A percentile compares a stretch with the other conserved stretches of the same genome.
Conservation (phyloP, 2,329 filamentous ascomycete genomes). For the Capronia coronata region DNA sequence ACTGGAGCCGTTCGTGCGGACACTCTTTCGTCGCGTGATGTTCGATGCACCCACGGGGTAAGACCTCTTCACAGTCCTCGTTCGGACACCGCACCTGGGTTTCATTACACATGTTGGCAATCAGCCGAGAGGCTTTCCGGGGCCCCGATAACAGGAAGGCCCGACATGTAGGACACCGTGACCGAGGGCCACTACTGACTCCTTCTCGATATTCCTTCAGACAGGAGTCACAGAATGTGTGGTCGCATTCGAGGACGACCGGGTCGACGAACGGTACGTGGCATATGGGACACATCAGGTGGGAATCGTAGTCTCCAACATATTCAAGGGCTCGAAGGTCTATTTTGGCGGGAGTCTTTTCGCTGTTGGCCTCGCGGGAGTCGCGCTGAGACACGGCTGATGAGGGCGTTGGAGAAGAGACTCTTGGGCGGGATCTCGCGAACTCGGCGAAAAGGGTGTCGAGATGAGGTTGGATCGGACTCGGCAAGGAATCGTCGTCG, state of each 20-base stretch:
- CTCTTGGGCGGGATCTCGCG: slow-evolving; percentile 22
- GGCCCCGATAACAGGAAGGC: slow-evolving; percentile 37
- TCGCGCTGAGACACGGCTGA: slow-evolving; percentile 14
- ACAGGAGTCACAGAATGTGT: slow-evolving; percentile 58
- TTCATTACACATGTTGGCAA: slow-evolving; percentile 57
- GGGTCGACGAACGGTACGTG: slow-evolving; percentile 57
- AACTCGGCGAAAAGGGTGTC: slow-evolving; percentile 27
- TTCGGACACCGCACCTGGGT: slow-evolving; percentile 55
- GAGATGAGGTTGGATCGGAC: slow-evolving; percentile 23
- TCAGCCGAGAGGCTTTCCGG: slow-evolving; percentile 47
- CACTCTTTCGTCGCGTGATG: slow-evolving; percentile 58
- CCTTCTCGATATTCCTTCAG: slow-evolving; percentile 39
- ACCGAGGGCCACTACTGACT: slow-evolving; percentile 11
- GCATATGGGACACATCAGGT: slow-evolving; percentile 60
- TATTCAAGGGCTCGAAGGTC: slow-evolving; percentile 56
- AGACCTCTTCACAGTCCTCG: slow-evolving; percentile 49
- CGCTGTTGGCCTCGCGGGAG: not conserved
- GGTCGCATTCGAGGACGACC: slow-evolving; percentile 54
- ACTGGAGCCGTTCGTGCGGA: slow-evolving; percentile 49
- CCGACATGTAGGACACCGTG: slow-evolving; percentile 53
- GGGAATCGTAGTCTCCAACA: slow-evolving; percentile 50
- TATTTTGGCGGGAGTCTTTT: slow-evolving; percentile 3
- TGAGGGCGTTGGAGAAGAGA: slow-evolving; percentile 21
- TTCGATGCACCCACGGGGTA: slow-evolving; percentile 52
- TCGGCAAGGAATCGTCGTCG: slow-evolving; percentile 14